phyloP scores from a whole-genome alignment of 352 stramenopile species.

The Globisporangium mamillatum region DNA sequence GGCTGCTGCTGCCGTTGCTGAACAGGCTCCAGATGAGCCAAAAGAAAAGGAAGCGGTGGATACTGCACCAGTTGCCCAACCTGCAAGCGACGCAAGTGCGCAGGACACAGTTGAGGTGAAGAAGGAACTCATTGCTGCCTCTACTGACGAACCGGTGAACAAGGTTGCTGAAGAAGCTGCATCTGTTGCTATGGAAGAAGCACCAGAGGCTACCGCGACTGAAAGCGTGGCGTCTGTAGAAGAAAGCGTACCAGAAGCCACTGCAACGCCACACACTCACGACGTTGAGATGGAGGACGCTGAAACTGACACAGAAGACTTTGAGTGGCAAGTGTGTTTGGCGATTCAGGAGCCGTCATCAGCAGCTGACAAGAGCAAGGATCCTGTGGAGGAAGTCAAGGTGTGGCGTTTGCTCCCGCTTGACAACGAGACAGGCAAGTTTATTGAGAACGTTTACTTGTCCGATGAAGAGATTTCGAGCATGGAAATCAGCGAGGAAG shows the following conservation, averaged over 20 bases:
- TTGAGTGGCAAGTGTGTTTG: conserved; percentile 52
- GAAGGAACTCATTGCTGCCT: conserved; percentile 19
- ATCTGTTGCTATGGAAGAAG: conserved; percentile 13
- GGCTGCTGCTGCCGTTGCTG: neutral
- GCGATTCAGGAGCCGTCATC: conserved; percentile 27
- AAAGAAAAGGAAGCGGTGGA: conserved; percentile 23
- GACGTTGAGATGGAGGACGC: conserved; percentile 24
- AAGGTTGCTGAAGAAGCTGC: conserved; percentile 10
- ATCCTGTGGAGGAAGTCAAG: conserved; percentile 1
- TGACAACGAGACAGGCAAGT: conserved; percentile 44
- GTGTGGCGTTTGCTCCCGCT: conserved; percentile 64
- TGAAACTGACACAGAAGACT: conserved; percentile 14
- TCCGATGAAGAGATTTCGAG: conserved; percentile 52
- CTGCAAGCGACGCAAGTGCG: neutral
- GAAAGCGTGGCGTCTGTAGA: conserved; percentile 8
- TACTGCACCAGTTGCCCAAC: conserved; percentile 3
- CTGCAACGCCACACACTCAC: neutral
- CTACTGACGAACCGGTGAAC: conserved; percentile 5
- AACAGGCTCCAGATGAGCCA: conserved; percentile 2
- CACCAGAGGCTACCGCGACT: conserved; percentile 9
- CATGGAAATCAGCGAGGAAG: conserved; percentile 66
- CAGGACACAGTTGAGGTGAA: conserved; percentile 20
- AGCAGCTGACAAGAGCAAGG: conserved; percentile 8
- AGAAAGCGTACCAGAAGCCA: conserved; percentile 1
- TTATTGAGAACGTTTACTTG: conserved; percentile 51